Evolutionary conservation across 2,329 filamentous ascomycete genomes (phyloP), one percentile per base, ranked within the genome.

Genomic region (Colletotrichum sidae): DNA sequence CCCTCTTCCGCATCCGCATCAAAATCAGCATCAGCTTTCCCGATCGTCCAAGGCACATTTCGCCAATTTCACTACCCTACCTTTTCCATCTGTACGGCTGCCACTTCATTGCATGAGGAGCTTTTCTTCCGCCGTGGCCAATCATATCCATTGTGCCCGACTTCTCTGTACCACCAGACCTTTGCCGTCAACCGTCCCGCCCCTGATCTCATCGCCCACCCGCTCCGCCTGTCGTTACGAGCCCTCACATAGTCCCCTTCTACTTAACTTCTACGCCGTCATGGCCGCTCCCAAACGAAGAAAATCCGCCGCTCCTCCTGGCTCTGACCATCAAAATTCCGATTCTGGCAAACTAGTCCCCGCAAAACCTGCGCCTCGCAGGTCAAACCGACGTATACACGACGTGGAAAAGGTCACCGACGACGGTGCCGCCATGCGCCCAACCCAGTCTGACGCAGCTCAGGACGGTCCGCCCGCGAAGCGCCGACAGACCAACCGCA

Each of bases 271-370:
- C n/a, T 44, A 41, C 38, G n/a, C 13, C 38, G 38, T 51, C 57
- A 60, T 61, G 59, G 52, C 49, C 37, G 35, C 56, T 35, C 55
- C 74, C 4, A 83, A 82, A 68, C 75, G 80, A 53, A 81, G 80
- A 68, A 77, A 74, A 58, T 68, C 72, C 12, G 56, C 57, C 51
- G 69, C 55, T 25, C 25, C 63, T 62, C 68, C 67, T 15, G 65
- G 67, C 50, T 33, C 17, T 17, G 11, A 17, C 1, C 35, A 46
- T 12, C 45, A 17, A 8, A 15, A 35, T 69, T 13, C 69, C 34
- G 33, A 65, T 53, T 42, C 55, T 8, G 7, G 46, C 12, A 51
- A 54, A 4, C 44, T 54, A 12, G 46, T 12, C 12, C 10, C 44
- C 38, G 34, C n/a, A 17, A 49, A 53, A 13, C 55, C 38, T 34